Evolutionary conservation across 331 rosid species (phyloP).

Genomic region (Acacia pycnantha): DNA sequence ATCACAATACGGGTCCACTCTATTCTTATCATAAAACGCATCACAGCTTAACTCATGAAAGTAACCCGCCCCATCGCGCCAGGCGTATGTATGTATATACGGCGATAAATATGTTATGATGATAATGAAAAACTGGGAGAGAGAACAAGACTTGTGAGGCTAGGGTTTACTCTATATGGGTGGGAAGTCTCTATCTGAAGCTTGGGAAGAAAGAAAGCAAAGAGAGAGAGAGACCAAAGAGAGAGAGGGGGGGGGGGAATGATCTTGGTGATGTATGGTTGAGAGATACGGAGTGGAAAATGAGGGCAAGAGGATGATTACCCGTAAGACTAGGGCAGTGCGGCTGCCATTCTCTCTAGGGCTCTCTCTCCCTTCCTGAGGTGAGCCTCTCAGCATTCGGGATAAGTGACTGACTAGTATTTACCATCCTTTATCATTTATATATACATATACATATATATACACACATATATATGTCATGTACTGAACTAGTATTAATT

Average conservation of each 20-base stretch:
- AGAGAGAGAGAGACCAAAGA: constrained; percentile 33
- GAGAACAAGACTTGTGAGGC: constrained; percentile 24
- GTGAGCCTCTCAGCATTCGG: constrained; percentile 62
- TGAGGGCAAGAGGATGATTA: constrained; percentile 71
- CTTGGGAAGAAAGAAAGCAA: constrained; percentile 32
- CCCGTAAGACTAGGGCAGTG: constrained; percentile 84
- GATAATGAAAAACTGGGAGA: constrained; percentile 6
- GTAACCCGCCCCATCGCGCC: not conserved
- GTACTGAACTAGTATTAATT: not conserved
- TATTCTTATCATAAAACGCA: not conserved
- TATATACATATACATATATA: not conserved
- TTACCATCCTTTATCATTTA: not conserved
- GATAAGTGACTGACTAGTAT: constrained; percentile 31
- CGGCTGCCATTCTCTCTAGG: constrained; percentile 57
- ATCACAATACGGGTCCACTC: constrained; percentile 18
- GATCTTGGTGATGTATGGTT: constrained; percentile 69
- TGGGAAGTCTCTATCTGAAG: constrained; percentile 52
- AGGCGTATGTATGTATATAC: not conserved
- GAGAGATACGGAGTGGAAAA: constrained; percentile 83
- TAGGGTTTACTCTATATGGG: constrained; percentile 50
- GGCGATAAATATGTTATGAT: not conserved
- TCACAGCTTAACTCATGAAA: constrained; percentile 23
- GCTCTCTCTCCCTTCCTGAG: constrained; percentile 58
- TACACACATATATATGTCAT: not conserved
- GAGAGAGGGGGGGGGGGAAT: constrained; percentile 26